Conservation (phyloP, 768 basidiomycete genomes). For the Paxillus involutus region DNA sequence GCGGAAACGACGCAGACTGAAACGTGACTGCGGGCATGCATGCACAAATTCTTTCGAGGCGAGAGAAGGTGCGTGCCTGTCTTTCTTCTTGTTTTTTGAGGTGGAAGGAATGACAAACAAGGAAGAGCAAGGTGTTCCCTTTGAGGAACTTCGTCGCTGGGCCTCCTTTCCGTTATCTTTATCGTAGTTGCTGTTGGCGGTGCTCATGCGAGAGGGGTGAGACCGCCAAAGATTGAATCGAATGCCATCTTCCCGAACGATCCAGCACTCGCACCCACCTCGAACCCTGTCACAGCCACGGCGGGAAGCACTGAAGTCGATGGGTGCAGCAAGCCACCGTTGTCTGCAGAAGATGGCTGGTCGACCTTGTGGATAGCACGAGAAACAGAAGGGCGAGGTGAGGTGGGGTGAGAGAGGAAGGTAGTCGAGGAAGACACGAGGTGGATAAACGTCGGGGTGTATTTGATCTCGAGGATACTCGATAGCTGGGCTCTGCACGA, state of each 20-base stretch:
- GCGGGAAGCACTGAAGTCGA: slow-evolving; percentile 19
- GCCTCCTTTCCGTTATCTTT: slow-evolving; percentile 44
- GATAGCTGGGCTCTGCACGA: slow-evolving; percentile 1
- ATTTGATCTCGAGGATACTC: slow-evolving; percentile 15
- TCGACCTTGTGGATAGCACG: slow-evolving; percentile 18
- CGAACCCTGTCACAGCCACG: slow-evolving; percentile 35
- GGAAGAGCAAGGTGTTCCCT: slow-evolving; percentile 44
- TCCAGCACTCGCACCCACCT: slow-evolving; percentile 32
- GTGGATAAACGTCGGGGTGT: slow-evolving; percentile 23
- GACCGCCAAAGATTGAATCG: slow-evolving; percentile 66
- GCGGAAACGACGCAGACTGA: slow-evolving; percentile 72
- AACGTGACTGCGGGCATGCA: slow-evolving; percentile 79
- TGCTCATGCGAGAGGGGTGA: slow-evolving; percentile 61
- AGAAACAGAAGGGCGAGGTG: slow-evolving; percentile 18
- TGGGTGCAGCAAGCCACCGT: slow-evolving; percentile 6
- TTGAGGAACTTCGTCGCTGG: slow-evolving; percentile 51
- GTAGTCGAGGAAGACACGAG: slow-evolving; percentile 22
- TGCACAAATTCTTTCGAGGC: slow-evolving; percentile 52
- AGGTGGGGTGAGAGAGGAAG: slow-evolving; percentile 18
- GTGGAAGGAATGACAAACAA: slow-evolving; percentile 44
- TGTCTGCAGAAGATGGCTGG: slow-evolving; percentile 4
- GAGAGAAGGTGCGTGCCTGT: slow-evolving; percentile 36
- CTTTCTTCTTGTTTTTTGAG: slow-evolving; percentile 32
- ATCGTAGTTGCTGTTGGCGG: slow-evolving; percentile 40
- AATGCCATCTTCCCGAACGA: slow-evolving; percentile 66